Base-by-base conservation (phyloP, 2,329 filamentous ascomycete genomes). In the Botrytis fabae region DNA sequence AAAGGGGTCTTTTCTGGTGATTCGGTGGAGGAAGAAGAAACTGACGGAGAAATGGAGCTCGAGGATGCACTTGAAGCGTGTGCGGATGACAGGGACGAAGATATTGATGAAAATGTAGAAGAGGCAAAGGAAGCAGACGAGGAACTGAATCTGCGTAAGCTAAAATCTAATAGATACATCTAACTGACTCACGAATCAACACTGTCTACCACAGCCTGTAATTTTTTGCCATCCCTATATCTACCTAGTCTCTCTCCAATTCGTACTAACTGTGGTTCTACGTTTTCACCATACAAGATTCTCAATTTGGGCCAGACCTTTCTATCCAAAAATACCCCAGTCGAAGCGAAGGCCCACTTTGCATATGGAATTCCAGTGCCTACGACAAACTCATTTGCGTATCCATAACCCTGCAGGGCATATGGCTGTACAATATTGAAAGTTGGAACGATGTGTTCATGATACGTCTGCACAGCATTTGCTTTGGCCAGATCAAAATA, bases 251-350 rank as follows among this genome's bases (percentile, higher is more conserved):
- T 91, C 83, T 98, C 92, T 20, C 93, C 93, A 79, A 99, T 98
- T 78, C 94, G 93, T 73, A 95, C 89, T 22, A 99, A 87, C 82
- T 99, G 97, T 22, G 97, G 97, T 83, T 98, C 95, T 5, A 99
- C 95, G 78, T 97, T 97, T 80, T 97, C 91, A 18, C 91, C 89
- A 80, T 98, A 98, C 8, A 98, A 84, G 22, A 92, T 87, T 40
- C 92, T 90, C 18, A 98, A 75, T 76, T 92, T 91, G 2, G 95
- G 95, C 91, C 93, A 96, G 25, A 98, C 85, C 2, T 90, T 91
- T 64, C 89, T 88, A 73, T 94, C 89, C 48, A 97, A 83, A 79
- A 98, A 95, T 20, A 87, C 83, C 73, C 90, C 88, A 0, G 88
- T 88, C 74, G 90, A 90, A 72, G 90, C 89, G 87, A 92, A 93